Base-by-base conservation (phyloP, 225 moss, liverwort and hornwort species). In the Neckera pumila region DNA sequence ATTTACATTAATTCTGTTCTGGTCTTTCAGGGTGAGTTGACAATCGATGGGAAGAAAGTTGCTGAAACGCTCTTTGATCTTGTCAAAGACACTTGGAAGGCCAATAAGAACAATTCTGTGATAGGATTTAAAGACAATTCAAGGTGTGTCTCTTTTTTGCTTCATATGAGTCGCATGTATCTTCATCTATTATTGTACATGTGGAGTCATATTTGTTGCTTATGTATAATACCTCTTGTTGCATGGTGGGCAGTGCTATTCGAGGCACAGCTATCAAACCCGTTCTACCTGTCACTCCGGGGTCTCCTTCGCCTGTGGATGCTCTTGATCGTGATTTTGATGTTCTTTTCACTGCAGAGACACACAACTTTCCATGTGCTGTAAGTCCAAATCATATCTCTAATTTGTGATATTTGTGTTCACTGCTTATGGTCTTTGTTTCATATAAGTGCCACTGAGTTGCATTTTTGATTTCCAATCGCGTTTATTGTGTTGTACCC, bases 61-160 rank as follows among this genome's bases (percentile, higher is more conserved):
- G 45, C 96, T 62, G 93, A 92, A 75, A 93, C 96, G 67, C 87
- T 99, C 34, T 95, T 99, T 80, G 85, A 93, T 92, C 94, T 99
- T 63, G 97, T 99, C 17, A 99, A 96, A 92, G 99, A 99, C 76
- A 99, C 99, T 58, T 96, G 94, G 97, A 92, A 87, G 84, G 92
- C 92, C 49, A 97, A 99, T 87, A 93, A 90, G 64, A 99, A 99
- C 85, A 99, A 99, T 86, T 99, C 99, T 51, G 99, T 99, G 59
- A 96, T 99, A 86, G 99, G 99, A 6, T 99, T 99, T 84, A 93
- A 96, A 56, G 99, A 99, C 91, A 99, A 99, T 84, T 99, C 99
- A 84, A 98, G 98, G 98, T 96, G 58, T 40, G 47, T 34, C 64
- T 83, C 87, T 53, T 76, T 87, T 71, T 34, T 7, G n/a, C 40